A percentile compares a stretch with the other conserved stretches of the same genome.
Conservation (phyloP, 495 filamentous ascomycete species). For the Podospora comata region DNA sequence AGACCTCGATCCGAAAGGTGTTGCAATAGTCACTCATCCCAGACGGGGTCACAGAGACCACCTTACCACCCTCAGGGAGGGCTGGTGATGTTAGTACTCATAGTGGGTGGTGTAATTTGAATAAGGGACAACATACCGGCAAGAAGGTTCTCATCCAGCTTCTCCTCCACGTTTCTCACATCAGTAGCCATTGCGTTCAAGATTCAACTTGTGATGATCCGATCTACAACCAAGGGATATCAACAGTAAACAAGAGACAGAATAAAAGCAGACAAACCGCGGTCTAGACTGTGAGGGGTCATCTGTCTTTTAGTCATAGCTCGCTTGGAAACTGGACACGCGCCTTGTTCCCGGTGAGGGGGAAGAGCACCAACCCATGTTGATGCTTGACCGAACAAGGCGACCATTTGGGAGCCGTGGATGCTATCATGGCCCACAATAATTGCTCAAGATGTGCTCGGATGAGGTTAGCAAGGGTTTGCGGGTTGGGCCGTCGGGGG, state of each 20-base stretch:
- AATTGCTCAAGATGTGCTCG: neutral
- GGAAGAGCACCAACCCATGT: constrained; percentile 4
- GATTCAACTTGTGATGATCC: neutral
- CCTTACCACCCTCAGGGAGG: constrained; percentile 22
- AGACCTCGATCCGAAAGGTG: constrained; percentile 25
- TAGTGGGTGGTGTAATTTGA: neutral
- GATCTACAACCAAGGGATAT: constrained; percentile 11
- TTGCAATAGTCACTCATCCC: constrained; percentile 26
- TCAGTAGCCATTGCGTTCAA: constrained; percentile 21
- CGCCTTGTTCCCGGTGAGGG: neutral
- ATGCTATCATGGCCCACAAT: constrained; percentile 3
- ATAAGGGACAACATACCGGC: constrained; percentile 13
- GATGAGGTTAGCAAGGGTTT: neutral
- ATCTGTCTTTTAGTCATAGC: constrained; percentile 5
- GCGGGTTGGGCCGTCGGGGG: constrained; percentile 8
- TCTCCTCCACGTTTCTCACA: constrained; percentile 17
- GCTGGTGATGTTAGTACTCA: neutral
- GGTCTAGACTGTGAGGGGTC: constrained; percentile 1
- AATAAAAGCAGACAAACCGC: constrained; percentile 34
- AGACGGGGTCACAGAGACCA: constrained; percentile 22
- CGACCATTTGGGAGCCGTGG: neutral
- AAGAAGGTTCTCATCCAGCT: constrained; percentile 21
- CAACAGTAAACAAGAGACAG: constrained; percentile 18
- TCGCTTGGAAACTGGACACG: neutral
- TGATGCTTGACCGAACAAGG: neutral